Evolutionary conservation across 805 yeast species (phyloP).

Genomic region (Ogataea wickerhamii): DNA sequence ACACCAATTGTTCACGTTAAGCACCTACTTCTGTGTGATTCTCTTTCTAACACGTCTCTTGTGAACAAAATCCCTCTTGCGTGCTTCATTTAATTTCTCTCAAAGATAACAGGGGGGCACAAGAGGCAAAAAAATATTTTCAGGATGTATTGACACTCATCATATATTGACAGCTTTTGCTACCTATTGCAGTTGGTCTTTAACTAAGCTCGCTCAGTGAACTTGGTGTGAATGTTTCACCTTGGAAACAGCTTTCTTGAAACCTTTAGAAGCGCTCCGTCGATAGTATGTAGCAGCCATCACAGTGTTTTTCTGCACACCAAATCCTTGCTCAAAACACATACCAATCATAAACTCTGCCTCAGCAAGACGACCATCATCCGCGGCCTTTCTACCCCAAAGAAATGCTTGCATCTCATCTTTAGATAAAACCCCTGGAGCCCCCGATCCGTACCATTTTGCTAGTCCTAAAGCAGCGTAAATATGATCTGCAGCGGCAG

Average conservation of each 20-base stretch:
- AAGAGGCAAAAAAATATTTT: not conserved
- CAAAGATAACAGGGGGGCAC: not conserved
- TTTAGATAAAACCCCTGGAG: conserved; percentile 45
- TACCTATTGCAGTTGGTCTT: too few relatives aligned
- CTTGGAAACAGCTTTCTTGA: conserved; percentile 48
- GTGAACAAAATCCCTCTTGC: not conserved
- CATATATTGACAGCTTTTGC: too few relatives aligned
- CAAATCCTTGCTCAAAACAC: conserved; percentile 65
- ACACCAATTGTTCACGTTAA: not conserved
- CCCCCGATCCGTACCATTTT: conserved; percentile 78
- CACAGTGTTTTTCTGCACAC: conserved; percentile 40
- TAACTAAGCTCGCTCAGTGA: too few relatives aligned
- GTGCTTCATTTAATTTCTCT: not conserved
- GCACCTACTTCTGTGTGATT: conserved; percentile 1
- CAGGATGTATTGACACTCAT: not conserved
- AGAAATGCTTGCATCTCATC: conserved; percentile 63
- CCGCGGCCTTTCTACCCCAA: conserved; percentile 64
- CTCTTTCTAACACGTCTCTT: conserved; percentile 2
- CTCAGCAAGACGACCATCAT: conserved; percentile 49
- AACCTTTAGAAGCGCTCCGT: conserved; percentile 61
- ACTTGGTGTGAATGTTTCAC: conserved; percentile 14
- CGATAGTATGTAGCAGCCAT: conserved; percentile 49
- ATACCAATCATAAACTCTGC: conserved; percentile 70
- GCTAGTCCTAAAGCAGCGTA: conserved; percentile 69
- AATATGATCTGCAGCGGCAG: conserved; percentile 62